Conservation (phyloP, 371 early-diverging fungal genomes). For the Catenaria anguillulae region DNA sequence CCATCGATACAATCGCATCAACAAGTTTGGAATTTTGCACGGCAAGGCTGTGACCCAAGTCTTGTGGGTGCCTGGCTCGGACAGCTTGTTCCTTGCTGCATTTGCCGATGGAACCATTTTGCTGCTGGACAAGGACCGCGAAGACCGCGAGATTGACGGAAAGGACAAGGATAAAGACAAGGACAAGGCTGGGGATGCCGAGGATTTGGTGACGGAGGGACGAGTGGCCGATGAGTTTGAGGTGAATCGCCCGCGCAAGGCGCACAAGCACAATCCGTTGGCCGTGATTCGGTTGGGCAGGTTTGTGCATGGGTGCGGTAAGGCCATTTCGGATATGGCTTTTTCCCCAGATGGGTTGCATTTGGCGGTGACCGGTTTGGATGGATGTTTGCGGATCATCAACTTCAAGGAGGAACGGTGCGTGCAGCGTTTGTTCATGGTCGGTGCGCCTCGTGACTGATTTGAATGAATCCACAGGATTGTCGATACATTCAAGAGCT, state of each 20-base stretch:
- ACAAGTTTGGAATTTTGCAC: slow-evolving; percentile 31
- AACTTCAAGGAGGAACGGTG: slow-evolving; percentile 52
- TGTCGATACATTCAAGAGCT: slow-evolving; percentile 51
- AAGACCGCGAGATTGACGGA: slow-evolving; percentile 35
- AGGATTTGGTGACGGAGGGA: not conserved
- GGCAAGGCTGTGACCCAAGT: slow-evolving; percentile 45
- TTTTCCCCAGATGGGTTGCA: slow-evolving; percentile 76
- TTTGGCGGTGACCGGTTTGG: slow-evolving; percentile 59
- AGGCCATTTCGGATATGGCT: slow-evolving; percentile 56
- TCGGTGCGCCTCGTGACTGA: not conserved
- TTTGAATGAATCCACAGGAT: slow-evolving; percentile 20
- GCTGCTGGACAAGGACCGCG: slow-evolving; percentile 75
- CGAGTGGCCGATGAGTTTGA: slow-evolving; percentile 20
- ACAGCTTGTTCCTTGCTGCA: slow-evolving; percentile 62
- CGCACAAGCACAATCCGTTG: slow-evolving; percentile 53
- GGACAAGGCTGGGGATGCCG: not conserved
- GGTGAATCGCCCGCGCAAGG: slow-evolving; percentile 29
- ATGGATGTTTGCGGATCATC: slow-evolving; percentile 59
- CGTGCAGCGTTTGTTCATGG: slow-evolving; percentile 1
- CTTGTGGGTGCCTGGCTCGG: slow-evolving; percentile 82
- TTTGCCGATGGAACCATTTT: slow-evolving; percentile 58
- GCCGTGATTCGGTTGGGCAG: slow-evolving; percentile 53
- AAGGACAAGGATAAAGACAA: not conserved
- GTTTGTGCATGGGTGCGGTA: slow-evolving; percentile 4
- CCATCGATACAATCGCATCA: slow-evolving; percentile 58